Base-by-base conservation (phyloP, 192 early-diverging fungal genomes). In the Ramicandelaber brevisporus region DNA sequence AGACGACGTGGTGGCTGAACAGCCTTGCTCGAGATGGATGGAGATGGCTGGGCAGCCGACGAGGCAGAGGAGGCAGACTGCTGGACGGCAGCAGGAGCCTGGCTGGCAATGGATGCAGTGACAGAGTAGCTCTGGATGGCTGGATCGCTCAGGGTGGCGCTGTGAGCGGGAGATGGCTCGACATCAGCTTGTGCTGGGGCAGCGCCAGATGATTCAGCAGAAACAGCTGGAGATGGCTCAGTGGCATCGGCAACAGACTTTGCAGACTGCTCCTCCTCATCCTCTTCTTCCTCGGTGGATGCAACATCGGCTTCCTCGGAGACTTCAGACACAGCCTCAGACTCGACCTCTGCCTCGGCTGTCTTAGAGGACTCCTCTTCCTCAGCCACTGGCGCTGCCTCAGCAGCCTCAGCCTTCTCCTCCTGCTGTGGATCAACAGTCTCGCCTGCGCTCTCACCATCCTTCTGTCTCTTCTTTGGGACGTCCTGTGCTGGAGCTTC, bases 1-100 rank as follows among this genome's bases (percentile, higher is more conserved):
- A 86, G 57, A 42, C 76, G 74, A 39, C 80, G 70, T 12, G 61
- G 25, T n/a, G n/a, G 14, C 23, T 34, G 18, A 54, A 43, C 61
- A 6, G 45, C 31, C 33, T 57, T 44, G 16, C 34, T 21, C 17
- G 57, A 30, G 43, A 45, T 56, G 27, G 63, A 48, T 30, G n/a
- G n/a, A n/a, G n/a, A n/a, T n/a, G n/a, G n/a, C n/a, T n/a, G n/a
- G n/a, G n/a, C n/a, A n/a, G n/a, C n/a, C 44, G 6, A 53, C 30
- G 4, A n/a, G n/a, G n/a, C n/a, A n/a, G n/a, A n/a, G n/a, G n/a
- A n/a, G n/a, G n/a, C n/a, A n/a, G n/a, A n/a, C n/a, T n/a, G n/a
- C n/a, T n/a, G n/a, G n/a, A n/a, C n/a, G n/a, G n/a, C n/a, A n/a
- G n/a, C n/a, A n/a, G n/a, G n/a, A n/a, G n/a, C n/a, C n/a, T n/a